Evolutionary conservation across 164 flowering plant genomes (phyloP).

Genomic region (Stephania japonica): DNA sequence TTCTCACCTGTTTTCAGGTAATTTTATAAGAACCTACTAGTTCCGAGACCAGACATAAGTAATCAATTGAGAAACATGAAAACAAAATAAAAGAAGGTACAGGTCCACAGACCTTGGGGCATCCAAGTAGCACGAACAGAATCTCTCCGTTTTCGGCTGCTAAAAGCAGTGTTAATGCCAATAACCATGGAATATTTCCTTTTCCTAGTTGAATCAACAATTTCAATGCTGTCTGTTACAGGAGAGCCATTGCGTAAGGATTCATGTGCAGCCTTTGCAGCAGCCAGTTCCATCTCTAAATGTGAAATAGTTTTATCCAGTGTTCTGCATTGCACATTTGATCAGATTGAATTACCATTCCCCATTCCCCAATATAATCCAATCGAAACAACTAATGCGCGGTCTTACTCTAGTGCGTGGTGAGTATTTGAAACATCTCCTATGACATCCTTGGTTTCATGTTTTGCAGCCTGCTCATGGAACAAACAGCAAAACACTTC

Average conservation of each 20-base stretch:
- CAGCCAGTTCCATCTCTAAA: slow-evolving; percentile 54
- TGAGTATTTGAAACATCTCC: slow-evolving; percentile 20
- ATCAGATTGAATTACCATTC: not conserved
- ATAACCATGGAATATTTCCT: slow-evolving; percentile 69
- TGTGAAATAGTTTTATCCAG: slow-evolving; percentile 50
- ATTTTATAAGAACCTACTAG: not conserved
- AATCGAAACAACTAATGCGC: not conserved
- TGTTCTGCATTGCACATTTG: slow-evolving; percentile 33
- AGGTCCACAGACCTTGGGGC: slow-evolving; percentile 54
- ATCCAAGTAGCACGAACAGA: slow-evolving; percentile 85
- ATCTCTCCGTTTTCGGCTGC: slow-evolving; percentile 75
- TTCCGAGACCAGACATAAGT: not conserved
- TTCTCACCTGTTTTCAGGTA: slow-evolving; percentile 44
- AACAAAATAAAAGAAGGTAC: slow-evolving; percentile 1
- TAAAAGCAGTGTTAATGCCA: slow-evolving; percentile 80
- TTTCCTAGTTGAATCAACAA: slow-evolving; percentile 24
- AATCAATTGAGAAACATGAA: slow-evolving; percentile 9
- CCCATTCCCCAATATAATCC: not conserved
- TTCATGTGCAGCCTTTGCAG: slow-evolving; percentile 50
- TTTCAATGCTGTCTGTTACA: slow-evolving; percentile 23
- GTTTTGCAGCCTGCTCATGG: slow-evolving; percentile 24
- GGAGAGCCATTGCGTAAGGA: slow-evolving; percentile 36
- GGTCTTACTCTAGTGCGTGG: slow-evolving; percentile 34
- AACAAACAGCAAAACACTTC: slow-evolving; percentile 8
- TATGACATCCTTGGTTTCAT: slow-evolving; percentile 17